A percentile compares a stretch with the other conserved stretches of the same genome.
Evolutionary conservation across 768 basidiomycete species (phyloP).

Genomic region (Mycena haematopus): DNA sequence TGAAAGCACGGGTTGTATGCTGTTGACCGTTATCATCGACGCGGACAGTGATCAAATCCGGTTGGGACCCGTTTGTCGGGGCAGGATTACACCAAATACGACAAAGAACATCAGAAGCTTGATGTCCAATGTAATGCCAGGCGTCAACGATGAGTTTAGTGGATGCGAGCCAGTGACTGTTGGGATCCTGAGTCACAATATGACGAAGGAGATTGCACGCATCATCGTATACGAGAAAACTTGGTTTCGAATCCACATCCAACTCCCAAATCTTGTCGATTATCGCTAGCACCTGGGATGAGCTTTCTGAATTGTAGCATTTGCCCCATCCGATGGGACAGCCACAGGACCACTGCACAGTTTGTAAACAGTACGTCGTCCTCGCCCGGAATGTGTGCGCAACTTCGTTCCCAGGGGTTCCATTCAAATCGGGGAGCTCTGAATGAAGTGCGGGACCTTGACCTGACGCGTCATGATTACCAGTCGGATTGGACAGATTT

Average conservation of each 20-base stretch:
- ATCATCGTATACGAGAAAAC: background rate
- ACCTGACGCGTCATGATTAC: too few relatives aligned
- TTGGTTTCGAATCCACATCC: background rate
- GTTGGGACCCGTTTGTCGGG: background rate
- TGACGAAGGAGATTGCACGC: background rate
- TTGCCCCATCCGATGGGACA: background rate
- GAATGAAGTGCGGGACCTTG: background rate
- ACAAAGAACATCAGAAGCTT: background rate
- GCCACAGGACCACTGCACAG: background rate
- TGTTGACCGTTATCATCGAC: background rate
- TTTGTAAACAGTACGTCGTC: background rate
- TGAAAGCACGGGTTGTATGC: background rate
- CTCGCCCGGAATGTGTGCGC: background rate
- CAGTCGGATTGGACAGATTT: too few relatives aligned
- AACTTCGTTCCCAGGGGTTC: background rate
- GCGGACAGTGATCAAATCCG: background rate
- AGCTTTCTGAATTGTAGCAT: background rate
- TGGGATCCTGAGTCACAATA: background rate
- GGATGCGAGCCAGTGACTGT: background rate
- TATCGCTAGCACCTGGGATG: background rate
- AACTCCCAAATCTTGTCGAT: background rate
- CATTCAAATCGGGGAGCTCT: background rate
- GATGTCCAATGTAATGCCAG: conserved; percentile 1
- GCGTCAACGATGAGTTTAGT: background rate
- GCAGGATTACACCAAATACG: background rate